phyloP scores from a whole-genome alignment of 108 stramenopile species.

The Chaetoceros muelleri region DNA sequence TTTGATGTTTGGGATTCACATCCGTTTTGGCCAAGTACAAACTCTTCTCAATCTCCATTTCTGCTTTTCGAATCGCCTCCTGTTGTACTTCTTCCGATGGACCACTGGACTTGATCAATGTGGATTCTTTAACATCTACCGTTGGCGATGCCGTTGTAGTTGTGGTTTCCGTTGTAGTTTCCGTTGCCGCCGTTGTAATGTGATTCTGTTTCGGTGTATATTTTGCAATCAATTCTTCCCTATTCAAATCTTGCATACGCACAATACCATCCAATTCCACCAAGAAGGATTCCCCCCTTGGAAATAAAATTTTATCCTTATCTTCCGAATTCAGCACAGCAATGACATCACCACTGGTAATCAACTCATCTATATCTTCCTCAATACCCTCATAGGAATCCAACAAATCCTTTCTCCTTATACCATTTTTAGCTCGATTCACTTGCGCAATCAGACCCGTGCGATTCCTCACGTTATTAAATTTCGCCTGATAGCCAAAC shows the following conservation, averaged over 20 bases:
- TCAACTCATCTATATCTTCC: conserved; percentile 46
- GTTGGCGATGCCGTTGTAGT: not conserved
- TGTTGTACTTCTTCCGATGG: conserved; percentile 1
- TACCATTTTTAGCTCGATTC: conserved; percentile 68
- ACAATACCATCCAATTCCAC: conserved; percentile 79
- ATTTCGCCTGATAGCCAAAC: conserved; percentile 76
- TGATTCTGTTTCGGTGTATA: not conserved
- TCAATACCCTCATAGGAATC: conserved; percentile 74
- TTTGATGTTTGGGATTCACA: conserved; percentile 54
- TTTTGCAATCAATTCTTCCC: not conserved
- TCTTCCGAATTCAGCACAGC: conserved; percentile 65
- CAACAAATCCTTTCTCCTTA: conserved; percentile 38
- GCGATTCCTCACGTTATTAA: conserved; percentile 44
- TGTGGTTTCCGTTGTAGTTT: not conserved
- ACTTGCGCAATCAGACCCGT: conserved; percentile 62
- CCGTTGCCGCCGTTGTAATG: not conserved
- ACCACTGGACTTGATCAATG: too few relatives aligned
- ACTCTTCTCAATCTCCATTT: conserved; percentile 3
- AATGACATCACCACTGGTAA: conserved; percentile 62
- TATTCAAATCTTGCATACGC: conserved; percentile 4
- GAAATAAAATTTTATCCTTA: conserved; percentile 64
- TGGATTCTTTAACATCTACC: not conserved
- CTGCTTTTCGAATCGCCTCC: not conserved
- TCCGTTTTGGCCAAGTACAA: conserved; percentile 40
- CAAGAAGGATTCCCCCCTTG: conserved; percentile 66